These are phyloP conservation scores for Aspergillus pseudotamarii DNA, from an alignment of 2,329 filamentous ascomycete genomes.

Conservation along the genomic window DNA sequence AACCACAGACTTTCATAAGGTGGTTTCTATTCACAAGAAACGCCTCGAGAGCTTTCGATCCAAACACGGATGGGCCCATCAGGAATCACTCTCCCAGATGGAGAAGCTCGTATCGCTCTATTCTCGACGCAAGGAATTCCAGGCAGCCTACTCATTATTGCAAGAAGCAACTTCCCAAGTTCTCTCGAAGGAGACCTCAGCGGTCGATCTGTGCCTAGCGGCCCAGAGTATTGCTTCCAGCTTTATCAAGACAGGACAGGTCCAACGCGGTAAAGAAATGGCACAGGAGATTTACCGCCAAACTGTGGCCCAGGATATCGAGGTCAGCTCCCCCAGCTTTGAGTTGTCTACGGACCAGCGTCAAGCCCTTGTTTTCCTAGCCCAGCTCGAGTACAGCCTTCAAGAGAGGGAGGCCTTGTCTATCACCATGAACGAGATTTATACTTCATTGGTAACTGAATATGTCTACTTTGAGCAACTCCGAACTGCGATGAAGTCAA, in stretches of 20 bases:
- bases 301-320: constrained; percentile 41
- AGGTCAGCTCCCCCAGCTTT: constrained; percentile 34
- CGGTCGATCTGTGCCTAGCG: constrained; percentile 34
- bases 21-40: constrained; percentile 33
- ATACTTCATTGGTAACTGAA: constrained; percentile 49
- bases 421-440: constrained; percentile 45
- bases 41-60: constrained; percentile 34
- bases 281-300: constrained; percentile 44
- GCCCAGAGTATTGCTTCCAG: constrained; percentile 40
- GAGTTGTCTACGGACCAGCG: constrained; percentile 31
- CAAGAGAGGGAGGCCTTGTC: constrained; percentile 20
- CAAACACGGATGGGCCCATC: constrained; percentile 43
- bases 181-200: constrained; percentile 35
- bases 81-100: constrained; percentile 41
- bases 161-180: constrained; percentile 38
- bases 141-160: constrained; percentile 36
- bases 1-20: constrained; percentile 32
- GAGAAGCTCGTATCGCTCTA: constrained; percentile 41
- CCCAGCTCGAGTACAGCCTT: constrained; percentile 48
- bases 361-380: constrained; percentile 47
- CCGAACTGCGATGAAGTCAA: constrained; percentile 39
- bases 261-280: constrained; percentile 36
- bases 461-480: constrained; percentile 46
- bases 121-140: constrained; percentile 35
- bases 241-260: constrained; percentile 39